Evolutionary conservation across 305 asterid species (phyloP).

Genomic region (Stenogyne calaminthoides): DNA sequence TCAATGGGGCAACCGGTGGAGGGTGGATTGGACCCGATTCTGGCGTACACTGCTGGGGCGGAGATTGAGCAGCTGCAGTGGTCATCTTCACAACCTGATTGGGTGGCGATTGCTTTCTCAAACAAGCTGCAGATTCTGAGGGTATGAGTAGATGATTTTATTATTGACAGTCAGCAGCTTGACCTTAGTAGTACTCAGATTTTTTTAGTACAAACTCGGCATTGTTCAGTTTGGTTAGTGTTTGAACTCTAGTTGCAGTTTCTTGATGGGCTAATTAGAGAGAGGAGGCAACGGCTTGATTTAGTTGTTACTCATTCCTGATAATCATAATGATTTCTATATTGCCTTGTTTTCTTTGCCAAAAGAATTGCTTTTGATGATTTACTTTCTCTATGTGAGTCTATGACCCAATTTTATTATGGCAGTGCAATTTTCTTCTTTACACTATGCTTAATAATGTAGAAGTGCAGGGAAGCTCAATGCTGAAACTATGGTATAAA

Average conservation of each 20-base stretch:
- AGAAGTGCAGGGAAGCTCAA: neutral
- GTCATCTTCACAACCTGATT: conserved; percentile 96
- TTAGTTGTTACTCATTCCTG: conserved; percentile 21
- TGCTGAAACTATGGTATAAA: conserved; percentile 1
- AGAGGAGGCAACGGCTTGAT: conserved; percentile 24
- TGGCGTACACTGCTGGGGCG: conserved; percentile 92
- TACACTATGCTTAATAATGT: conserved; percentile 10
- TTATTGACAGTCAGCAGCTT: conserved; percentile 38
- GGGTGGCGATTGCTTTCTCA: conserved; percentile 96
- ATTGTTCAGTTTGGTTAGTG: conserved; percentile 33
- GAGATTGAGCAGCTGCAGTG: conserved; percentile 98
- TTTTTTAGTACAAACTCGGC: conserved; percentile 27
- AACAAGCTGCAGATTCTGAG: conserved; percentile 95
- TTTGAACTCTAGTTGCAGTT: conserved; percentile 29
- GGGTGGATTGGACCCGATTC: conserved; percentile 95
- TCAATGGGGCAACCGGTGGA: conserved; percentile 92
- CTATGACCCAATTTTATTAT: neutral
- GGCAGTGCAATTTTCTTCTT: neutral
- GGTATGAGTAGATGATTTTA: conserved; percentile 60
- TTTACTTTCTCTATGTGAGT: conserved; percentile 16
- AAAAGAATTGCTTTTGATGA: conserved; percentile 22
- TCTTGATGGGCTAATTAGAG: conserved; percentile 26
- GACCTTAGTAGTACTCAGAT: conserved; percentile 34
- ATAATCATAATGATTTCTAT: conserved; percentile 23
- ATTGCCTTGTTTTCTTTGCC: conserved; percentile 23